These are phyloP conservation scores for Chloris gayana DNA, from an alignment of 176 grass and related monocot species.

Conservation along the genomic window DNA sequence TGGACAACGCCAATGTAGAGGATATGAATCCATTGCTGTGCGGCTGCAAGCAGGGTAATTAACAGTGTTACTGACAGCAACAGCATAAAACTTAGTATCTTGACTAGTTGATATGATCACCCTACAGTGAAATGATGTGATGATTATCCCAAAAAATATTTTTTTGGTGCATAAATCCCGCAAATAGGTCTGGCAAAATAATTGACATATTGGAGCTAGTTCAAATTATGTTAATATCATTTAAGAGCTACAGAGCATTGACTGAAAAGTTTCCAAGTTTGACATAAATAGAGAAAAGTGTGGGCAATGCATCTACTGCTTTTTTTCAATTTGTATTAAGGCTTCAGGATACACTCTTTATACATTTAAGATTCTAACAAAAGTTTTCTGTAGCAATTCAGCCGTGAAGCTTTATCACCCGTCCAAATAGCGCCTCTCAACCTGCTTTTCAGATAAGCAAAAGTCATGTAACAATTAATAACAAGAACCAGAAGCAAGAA, in stretches of 20 bases:
- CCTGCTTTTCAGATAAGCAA: background rate
- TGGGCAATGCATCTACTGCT: background rate
- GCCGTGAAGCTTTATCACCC: too few relatives aligned
- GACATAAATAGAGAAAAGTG: conserved; percentile 1
- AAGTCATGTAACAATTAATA: background rate
- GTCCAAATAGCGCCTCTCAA: background rate
- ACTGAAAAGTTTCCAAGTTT: background rate
- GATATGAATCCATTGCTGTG: background rate
- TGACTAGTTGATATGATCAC: background rate
- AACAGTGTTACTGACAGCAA: conserved; percentile 23
- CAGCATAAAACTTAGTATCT: background rate
- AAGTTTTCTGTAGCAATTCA: too few relatives aligned
- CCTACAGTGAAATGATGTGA: background rate
- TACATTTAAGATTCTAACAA: too few relatives aligned
- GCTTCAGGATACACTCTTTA: too few relatives aligned
- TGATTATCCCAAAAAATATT: background rate
- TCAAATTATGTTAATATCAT: background rate
- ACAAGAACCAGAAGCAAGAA: background rate
- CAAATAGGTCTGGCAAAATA: background rate
- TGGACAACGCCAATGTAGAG: too few relatives aligned
- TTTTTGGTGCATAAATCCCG: background rate
- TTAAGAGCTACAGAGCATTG: background rate
- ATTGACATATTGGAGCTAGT: background rate
- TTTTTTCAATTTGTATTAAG: too few relatives aligned
- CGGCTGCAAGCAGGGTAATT: background rate